Evolutionary conservation across 257 asterid genomes (phyloP).

Genomic region (Mitragyna speciosa): DNA sequence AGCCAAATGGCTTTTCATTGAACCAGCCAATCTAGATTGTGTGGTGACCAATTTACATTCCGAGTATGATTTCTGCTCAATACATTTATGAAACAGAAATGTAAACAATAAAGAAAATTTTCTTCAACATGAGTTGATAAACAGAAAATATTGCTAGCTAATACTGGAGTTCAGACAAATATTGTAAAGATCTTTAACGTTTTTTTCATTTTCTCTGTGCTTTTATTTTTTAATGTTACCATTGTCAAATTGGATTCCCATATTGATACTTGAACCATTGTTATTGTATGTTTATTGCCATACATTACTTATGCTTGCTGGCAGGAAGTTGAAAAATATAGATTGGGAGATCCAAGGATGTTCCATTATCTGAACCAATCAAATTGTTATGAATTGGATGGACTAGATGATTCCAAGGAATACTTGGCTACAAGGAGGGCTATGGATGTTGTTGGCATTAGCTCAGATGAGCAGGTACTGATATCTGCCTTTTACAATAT

Average conservation of each 20-base stretch:
- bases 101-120: not conserved
- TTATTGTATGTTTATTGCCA: not conserved
- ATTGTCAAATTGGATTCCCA: not conserved
- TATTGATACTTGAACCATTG: not conserved
- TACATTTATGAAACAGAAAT: not conserved
- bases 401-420: slow-evolving; percentile 74
- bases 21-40: not conserved
- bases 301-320: slow-evolving; percentile 4
- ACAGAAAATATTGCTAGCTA: not conserved
- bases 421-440: slow-evolving; percentile 75
- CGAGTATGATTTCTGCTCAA: not conserved
- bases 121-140: too few relatives aligned
- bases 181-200: not conserved
- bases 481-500: not conserved
- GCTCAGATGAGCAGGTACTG: slow-evolving; percentile 71
- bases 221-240: not conserved
- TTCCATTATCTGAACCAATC: slow-evolving; percentile 88
- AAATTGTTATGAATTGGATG: slow-evolving; percentile 59
- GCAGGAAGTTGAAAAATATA: slow-evolving; percentile 68
- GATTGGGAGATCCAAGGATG: slow-evolving; percentile 62
- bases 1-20: not conserved
- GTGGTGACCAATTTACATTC: not conserved
- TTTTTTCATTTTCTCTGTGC: not conserved
- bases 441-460: slow-evolving; percentile 87
- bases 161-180: not conserved